phyloP scores from a whole-genome alignment of 345 rosid species.

The Eucalyptus guilfoylei region DNA sequence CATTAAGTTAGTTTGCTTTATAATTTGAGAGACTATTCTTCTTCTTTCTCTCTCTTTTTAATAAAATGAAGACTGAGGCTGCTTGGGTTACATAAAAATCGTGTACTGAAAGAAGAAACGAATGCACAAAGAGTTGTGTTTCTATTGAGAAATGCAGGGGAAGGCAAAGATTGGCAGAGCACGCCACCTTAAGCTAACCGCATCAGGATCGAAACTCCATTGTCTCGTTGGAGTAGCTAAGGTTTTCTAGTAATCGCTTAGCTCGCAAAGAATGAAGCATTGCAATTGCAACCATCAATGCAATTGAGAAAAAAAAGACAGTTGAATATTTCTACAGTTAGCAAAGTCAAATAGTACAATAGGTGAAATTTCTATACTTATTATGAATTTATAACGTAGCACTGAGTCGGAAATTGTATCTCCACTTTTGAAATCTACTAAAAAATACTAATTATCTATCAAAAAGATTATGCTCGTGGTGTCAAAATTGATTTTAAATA shows the following conservation, averaged over 20 bases:
- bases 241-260: background rate
- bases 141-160: background rate
- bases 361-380: too few species aligned
- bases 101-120: background rate
- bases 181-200: background rate
- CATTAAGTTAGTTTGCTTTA: background rate
- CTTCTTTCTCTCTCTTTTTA: too few species aligned
- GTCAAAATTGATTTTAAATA: too few species aligned
- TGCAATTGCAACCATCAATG: background rate
- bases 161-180: background rate
- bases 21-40: background rate
- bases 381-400: too few species aligned
- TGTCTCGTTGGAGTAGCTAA: background rate
- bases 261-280: background rate
- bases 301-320: too few species aligned
- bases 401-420: too few species aligned
- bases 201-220: background rate
- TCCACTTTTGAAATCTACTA: too few species aligned
- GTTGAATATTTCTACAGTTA: background rate
- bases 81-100: background rate
- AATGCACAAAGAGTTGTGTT: background rate
- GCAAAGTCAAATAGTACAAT: background rate
- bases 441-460: fast-evolving
- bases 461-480: too few species aligned
- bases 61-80: background rate